A percentile compares a stretch with the other conserved stretches of the same genome.
phyloP scores from a whole-genome alignment of 345 rosid species.

The rapeseed (Brassica napus) region Da-Ae NC_063447.1:59298001-59298500 shows the following conservation, averaged over 20 bases:
- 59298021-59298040: neutral
- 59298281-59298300: constrained; percentile 57
- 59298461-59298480: neutral
- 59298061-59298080: no score
- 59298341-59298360: neutral
- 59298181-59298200: constrained; percentile 37
- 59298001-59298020: neutral
- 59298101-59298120: neutral
- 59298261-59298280: constrained; percentile 59
- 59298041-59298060: no score
- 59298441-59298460: neutral
- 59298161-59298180: neutral
- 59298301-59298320: constrained; percentile 45
- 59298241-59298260: constrained; percentile 49
- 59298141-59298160: neutral
- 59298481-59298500: constrained; percentile 23
- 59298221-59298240: constrained; percentile 67
- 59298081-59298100: neutral
- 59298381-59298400: neutral
- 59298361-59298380: neutral
- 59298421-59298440: neutral
- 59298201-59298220: constrained; percentile 56
- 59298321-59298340: neutral
- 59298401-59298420: neutral
- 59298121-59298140: neutral